phyloP scores from a whole-genome alignment of 2,329 filamentous ascomycete species.

The Sclerotinia borealis region DNA sequence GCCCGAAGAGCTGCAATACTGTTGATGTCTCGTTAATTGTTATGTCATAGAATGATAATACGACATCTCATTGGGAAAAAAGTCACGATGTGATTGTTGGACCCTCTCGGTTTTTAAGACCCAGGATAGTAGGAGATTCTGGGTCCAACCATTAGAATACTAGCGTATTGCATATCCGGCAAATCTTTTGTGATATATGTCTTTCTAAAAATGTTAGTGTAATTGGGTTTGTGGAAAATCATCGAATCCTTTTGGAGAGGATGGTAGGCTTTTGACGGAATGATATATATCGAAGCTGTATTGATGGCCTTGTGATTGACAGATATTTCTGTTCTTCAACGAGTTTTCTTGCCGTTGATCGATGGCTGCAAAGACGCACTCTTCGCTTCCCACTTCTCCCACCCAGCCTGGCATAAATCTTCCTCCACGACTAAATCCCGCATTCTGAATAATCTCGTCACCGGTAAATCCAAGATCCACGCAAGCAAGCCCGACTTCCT shows the following conservation, averaged over 20 bases:
- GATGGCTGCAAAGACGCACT: slow-evolving; percentile 33
- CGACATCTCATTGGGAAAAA: neutral
- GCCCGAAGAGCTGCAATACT: neutral
- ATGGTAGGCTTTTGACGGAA: neutral
- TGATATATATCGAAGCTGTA: neutral
- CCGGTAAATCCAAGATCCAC: slow-evolving; percentile 62
- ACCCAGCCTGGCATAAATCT: slow-evolving; percentile 84
- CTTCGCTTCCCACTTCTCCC: slow-evolving; percentile 75
- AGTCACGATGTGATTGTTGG: neutral
- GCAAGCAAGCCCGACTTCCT: slow-evolving; percentile 63
- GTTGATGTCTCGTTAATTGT: neutral
- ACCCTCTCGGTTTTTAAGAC: too few relatives aligned
- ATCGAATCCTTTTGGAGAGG: too few relatives aligned
- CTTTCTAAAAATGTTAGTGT: neutral
- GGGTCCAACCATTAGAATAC: neutral
- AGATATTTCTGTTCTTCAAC: slow-evolving; percentile 15
- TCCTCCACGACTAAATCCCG: slow-evolving; percentile 83
- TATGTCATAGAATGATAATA: neutral
- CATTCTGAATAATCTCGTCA: slow-evolving; percentile 62
- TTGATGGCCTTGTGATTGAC: neutral
- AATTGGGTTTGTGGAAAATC: neutral
- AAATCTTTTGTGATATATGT: neutral
- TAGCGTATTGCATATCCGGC: neutral
- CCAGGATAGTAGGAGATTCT: neutral
- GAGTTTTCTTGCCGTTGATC: slow-evolving; percentile 25